Percentiles rank a stretch among this genome's conserved stretches.
phyloP scores from a whole-genome alignment of 2,329 filamentous ascomycete genomes.

The Blastomyces percursus region DNA sequence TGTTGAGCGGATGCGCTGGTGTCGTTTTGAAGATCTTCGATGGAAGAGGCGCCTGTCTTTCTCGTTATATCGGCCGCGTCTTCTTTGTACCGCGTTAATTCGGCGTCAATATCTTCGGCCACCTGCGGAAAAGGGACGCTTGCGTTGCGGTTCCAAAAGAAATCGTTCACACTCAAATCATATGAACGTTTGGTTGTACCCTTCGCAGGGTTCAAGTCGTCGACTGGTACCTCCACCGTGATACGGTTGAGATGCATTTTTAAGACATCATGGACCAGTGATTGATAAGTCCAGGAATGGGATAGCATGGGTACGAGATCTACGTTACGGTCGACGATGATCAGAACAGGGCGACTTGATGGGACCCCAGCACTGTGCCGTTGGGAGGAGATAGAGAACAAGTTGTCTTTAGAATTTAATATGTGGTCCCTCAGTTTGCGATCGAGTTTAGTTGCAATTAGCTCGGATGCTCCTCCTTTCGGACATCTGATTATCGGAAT shows the following conservation, averaged over 20 bases:
- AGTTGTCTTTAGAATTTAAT: conserved; percentile 92
- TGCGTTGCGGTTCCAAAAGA: conserved; percentile 94
- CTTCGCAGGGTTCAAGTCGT: conserved; percentile 64
- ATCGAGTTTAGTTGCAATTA: conserved; percentile 88
- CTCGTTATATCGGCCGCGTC: conserved; percentile 89
- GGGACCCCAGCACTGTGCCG: conserved; percentile 54
- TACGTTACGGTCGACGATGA: conserved; percentile 90
- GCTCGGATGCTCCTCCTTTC: conserved; percentile 82
- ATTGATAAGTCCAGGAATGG: conserved; percentile 87
- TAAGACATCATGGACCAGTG: conserved; percentile 66
- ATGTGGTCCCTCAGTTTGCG: conserved; percentile 93
- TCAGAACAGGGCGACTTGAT: conserved; percentile 71
- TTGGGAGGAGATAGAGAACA: conserved; percentile 59
- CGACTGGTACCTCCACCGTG: conserved; percentile 72
- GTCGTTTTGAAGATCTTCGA: conserved; percentile 88
- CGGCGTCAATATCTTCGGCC: conserved; percentile 88
- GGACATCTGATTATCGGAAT: conserved; percentile 95
- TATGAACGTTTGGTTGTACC: conserved; percentile 78
- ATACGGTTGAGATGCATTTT: conserved; percentile 85
- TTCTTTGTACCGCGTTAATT: conserved; percentile 89
- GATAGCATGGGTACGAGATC: conserved; percentile 98
- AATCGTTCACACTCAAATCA: conserved; percentile 80
- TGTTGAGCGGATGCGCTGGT: conserved; percentile 83
- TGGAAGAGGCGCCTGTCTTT: conserved; percentile 83
- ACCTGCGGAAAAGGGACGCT: conserved; percentile 87